Percentiles rank a stretch among this genome's conserved stretches.
Evolutionary conservation across 164 flowering plant species (phyloP).

Genomic region (Dillenia turbinata): DNA sequence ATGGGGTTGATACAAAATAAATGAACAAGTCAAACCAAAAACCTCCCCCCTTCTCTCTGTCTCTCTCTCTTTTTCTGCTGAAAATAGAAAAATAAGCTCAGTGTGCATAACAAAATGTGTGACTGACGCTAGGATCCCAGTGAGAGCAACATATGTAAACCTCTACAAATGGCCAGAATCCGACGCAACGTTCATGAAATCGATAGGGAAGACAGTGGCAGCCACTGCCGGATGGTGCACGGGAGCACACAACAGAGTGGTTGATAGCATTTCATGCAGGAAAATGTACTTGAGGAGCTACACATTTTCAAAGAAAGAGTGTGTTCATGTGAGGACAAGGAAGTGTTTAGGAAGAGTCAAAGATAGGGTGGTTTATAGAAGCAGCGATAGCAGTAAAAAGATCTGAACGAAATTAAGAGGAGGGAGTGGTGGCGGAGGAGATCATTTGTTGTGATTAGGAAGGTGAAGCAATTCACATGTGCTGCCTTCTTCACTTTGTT

Average conservation of each 20-base stretch:
- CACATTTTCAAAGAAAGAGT: slow-evolving; percentile 44
- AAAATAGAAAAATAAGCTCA: slow-evolving; percentile 25
- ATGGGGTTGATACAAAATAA: too few relatives aligned
- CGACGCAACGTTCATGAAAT: too few relatives aligned
- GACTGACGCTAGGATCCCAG: slow-evolving; percentile 36
- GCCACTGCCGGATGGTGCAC: background rate
- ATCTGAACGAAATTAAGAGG: background rate
- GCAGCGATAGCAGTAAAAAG: background rate
- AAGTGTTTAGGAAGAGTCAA: slow-evolving; percentile 36
- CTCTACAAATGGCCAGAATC: slow-evolving; percentile 65
- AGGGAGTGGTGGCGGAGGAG: slow-evolving; percentile 11
- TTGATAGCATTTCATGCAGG: slow-evolving; percentile 56
- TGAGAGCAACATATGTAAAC: slow-evolving; percentile 43
- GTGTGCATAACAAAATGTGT: slow-evolving; percentile 44
- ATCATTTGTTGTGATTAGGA: slow-evolving; percentile 21
- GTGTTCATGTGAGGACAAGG: slow-evolving; percentile 26
- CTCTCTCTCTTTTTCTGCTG: background rate
- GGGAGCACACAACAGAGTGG: slow-evolving; percentile 25
- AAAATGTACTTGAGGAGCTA: slow-evolving; percentile 61
- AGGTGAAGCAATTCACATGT: slow-evolving; percentile 32
- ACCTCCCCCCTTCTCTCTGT: too few relatives aligned
- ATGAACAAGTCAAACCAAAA: too few relatives aligned
- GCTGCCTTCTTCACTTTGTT: slow-evolving; percentile 26
- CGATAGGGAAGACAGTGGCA: too few relatives aligned
- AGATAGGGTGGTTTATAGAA: slow-evolving; percentile 12